phyloP scores from a whole-genome alignment of 2,329 filamentous ascomycete species.

The Dactylellina drechsleri region DNA sequence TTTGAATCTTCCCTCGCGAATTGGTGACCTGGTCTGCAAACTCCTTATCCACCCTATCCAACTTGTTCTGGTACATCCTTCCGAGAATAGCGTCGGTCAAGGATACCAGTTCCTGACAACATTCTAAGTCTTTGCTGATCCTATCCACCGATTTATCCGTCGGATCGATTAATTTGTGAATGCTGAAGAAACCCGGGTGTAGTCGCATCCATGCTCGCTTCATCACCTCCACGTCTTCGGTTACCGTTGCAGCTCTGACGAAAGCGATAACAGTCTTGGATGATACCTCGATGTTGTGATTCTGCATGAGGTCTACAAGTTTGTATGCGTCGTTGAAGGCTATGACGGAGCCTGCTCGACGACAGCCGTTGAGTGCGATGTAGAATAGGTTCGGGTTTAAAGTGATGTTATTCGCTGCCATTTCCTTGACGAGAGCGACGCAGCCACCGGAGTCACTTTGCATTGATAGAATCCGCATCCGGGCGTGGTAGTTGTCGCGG shows the following conservation, averaged over 20 bases:
- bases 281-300: constrained; percentile 30
- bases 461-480: constrained; percentile 66
- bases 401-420: constrained; percentile 27
- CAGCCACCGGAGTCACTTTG: constrained; percentile 42
- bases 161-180: constrained; percentile 46
- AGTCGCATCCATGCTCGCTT: constrained; percentile 38
- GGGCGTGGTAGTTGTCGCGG: constrained; percentile 73
- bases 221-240: constrained; percentile 43
- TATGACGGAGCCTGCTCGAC: constrained; percentile 29
- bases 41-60: constrained; percentile 17
- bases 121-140: constrained; percentile 38
- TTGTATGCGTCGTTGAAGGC: constrained; percentile 37
- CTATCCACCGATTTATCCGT: constrained; percentile 40
- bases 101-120: constrained; percentile 45
- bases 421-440: constrained; percentile 35
- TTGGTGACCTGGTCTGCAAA: constrained; percentile 42
- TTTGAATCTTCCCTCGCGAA: constrained; percentile 39
- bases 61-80: constrained; percentile 34
- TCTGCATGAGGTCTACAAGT: constrained; percentile 35
- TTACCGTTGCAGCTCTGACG: constrained; percentile 40
- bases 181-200: constrained; percentile 39
- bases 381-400: constrained; percentile 56
- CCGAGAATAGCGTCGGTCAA: constrained; percentile 37
- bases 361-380: constrained; percentile 57
- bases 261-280: constrained; percentile 48